Conservation (phyloP, 169 alveolate species). For the Pseudocohnilembus persalinus region DNA sequence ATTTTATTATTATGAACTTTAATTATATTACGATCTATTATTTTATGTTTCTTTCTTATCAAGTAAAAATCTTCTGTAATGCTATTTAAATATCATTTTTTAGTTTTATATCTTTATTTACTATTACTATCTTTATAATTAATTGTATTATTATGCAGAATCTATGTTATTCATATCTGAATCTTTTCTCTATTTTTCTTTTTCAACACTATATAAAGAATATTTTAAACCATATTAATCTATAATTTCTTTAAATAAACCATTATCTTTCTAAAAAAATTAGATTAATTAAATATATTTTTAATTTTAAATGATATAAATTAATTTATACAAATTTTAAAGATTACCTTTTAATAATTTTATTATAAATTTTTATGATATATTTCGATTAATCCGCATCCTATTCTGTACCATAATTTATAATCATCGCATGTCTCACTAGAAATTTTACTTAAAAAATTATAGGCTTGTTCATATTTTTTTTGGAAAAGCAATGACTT, state of each 20-base stretch:
- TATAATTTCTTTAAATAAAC: not conserved
- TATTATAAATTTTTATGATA: not conserved
- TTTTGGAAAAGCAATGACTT: not conserved
- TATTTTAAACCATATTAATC: not conserved
- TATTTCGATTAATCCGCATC: not conserved
- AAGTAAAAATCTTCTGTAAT: no score
- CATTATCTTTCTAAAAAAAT: not conserved
- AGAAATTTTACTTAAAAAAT: not conserved
- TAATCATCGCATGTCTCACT: not conserved
- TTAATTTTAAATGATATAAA: no score
- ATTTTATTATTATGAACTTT: no score
- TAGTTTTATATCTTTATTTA: no score
- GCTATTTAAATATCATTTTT: no score
- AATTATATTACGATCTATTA: no score
- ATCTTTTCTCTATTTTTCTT: not conserved
- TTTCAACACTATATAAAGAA: not conserved
- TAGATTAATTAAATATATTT: no score
- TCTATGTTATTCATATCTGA: not conserved
- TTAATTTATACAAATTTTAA: no score
- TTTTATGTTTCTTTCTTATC: no score
- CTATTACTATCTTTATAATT: not conserved
- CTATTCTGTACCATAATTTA: not conserved
- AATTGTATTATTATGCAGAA: not conserved
- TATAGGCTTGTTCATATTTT: not conserved
- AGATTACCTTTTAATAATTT: not conserved